Base-by-base conservation (phyloP, 225 moss, liverwort and hornwort species). In the Rhytidiadelphus loreus region DNA sequence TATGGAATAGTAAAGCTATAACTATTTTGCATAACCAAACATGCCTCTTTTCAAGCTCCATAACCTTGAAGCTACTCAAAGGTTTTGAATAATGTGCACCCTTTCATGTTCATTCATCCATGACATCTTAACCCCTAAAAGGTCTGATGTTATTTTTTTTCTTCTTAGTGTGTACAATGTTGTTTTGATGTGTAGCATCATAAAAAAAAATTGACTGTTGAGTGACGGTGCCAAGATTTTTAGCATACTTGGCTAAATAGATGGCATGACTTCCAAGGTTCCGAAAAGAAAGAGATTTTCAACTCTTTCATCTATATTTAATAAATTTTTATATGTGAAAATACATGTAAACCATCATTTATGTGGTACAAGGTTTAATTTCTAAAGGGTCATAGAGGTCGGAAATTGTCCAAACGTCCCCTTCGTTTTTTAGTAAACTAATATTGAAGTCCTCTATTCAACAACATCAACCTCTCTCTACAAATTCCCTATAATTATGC, bases 131-230 rank as follows among this genome's bases (percentile, higher is more conserved):
- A 55, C 1, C 2, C 6, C 9, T 16, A 22, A 37, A n/a, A 15
- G 13, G 0, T 22, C 13, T 0, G 4, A 4, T 74, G 0, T 12
- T 32, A 0, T 74, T 48, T 71, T 28, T 48, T 33, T 5, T 16
- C 4, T 18, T 46, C 2, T 29, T 46, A 8, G 1, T 1, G 0
- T 9, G 7, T 73, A 3, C 0, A 7, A 1, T 76, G 1, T 35
- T 76, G 3, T 52, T 35, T 52, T 52, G 3, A 77, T 13, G 15
- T 3, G 1, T 77, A 6, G 5, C 53, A 13, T 23, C 14, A 32
- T 30, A 9, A 50, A 50, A 32, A 48, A 75, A 52, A 9, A 13
- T 39, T 76, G 22, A 77, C 6, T 23, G 2, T 37, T 37, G 5
- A 52, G 3, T 50, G 52, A n/a, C n/a, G 13, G 13, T 0, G 0